Base-by-base conservation (phyloP, 768 basidiomycete species). In the Atractiella rhizophila region DNA sequence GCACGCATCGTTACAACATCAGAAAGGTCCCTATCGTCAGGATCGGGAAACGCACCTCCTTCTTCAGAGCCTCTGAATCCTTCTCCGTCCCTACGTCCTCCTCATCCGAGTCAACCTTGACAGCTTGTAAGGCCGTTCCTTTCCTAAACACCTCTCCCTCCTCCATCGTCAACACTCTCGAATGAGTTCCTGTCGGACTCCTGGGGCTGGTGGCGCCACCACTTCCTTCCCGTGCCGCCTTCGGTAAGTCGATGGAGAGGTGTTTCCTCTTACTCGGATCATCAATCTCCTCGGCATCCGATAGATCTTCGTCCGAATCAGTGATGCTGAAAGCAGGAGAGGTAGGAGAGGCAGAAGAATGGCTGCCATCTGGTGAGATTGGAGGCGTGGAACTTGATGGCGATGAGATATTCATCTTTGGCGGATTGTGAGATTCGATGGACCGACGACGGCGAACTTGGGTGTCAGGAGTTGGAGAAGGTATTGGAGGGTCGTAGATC, bases 61-160 rank as follows among this genome's bases (percentile, higher is more conserved):
- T 57, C 48, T 77, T 70, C 42, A 96, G 61, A 30, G 83, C 80
- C 54, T 94, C 86, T 0, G 83, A 80, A 25, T 48, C 55, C 16
- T 54, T 51, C 51, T 82, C 82, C 0, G 71, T 74, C 51, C 85
- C 55, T 20, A 55, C 82, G 70, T 83, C 77, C 57, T 86, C 81
- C 50, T 76, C 79, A 1, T 74, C 73, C 8, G 81, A 63, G 27
- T 19, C 31, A 18, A 18, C 48, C 38, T 5, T 54, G n/a, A 48
- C 55, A 3, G 56, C 55, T 0, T 59, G 57, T 16, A 94, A 62
- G 4, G 74, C 74, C 9, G 68, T 71, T 0, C 85, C 83, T 54
- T 88, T 86, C 30, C 86, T 66, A 63, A 94, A 94, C 29, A 96
- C 76, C 59, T 96, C 88, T 0, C 83, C 83, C 56, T 98, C 91